Base-by-base conservation (phyloP, 306 rosid species). In the Dicorynia guianensis region DNA sequence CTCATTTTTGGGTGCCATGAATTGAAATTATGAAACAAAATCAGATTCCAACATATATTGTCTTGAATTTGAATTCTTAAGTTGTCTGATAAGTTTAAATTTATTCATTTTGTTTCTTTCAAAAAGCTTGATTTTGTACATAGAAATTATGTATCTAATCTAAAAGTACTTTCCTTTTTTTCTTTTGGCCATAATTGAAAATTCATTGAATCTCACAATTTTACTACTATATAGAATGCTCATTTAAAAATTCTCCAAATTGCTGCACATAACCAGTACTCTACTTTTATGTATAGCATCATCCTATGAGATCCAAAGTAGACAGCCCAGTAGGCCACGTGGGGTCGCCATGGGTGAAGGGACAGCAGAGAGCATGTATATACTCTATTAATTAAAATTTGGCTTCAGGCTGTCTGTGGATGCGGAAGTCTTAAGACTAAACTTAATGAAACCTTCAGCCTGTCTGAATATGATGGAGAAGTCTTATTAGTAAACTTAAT, bases 181-280 rank as follows among this genome's bases (percentile, higher is more conserved):
- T 25, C 30, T 25, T 25, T 25, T 25, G 30, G 30, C 30, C 30
- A 25, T 25, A 25, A 25, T 25, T 25, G 30, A 25, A 25, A 25
- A 25, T 25, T 25, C 30, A 48, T 14, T 48, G 44, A 67, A 9
- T 33, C 48, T 33, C 7, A 4, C 59, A 14, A 47, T 48, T 20
- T 14, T 33, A 14, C 18, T 48, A 14, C 52, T 48, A 33, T 48
- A 30, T 13, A 4, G 9, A 14, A 59, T 46, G 56, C 19, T 58
- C 44, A 13, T 11, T 25, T 43, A 64, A 43, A 43, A 50, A 35
- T 64, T 59, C 43, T 60, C 56, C 71, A 66, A 66, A 43, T 49
- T 66, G 39, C 13, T 43, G 52, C 58, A 48, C 72, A 8, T 48
- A n/a, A 33, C 15, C 33, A 67, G 59, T 11, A 34, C 46, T 67